Percentiles rank a stretch among this genome's conserved stretches.
phyloP scores from a whole-genome alignment of 2,329 filamentous ascomycete genomes.

The Fonsecaea erecta region DNA sequence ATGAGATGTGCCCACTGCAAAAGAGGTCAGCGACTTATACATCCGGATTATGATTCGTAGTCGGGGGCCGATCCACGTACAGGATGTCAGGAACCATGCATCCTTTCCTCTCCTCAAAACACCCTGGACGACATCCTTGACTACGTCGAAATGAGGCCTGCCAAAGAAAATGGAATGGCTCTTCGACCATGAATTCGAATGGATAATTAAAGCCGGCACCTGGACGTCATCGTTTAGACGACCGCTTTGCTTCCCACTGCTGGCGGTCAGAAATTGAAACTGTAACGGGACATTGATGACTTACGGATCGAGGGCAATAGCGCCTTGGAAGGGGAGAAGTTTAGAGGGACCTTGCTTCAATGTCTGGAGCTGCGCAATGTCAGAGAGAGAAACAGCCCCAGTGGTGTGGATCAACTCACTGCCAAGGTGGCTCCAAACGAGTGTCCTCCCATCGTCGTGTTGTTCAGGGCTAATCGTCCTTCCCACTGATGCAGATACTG shows the following conservation, averaged over 20 bases:
- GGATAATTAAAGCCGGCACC: slow-evolving; percentile 64
- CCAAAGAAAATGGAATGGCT: slow-evolving; percentile 64
- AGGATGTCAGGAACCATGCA: slow-evolving; percentile 60
- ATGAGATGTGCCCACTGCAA: slow-evolving; percentile 58
- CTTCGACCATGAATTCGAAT: slow-evolving; percentile 69
- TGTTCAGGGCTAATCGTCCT: slow-evolving; percentile 59
- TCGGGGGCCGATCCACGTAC: slow-evolving; percentile 10
- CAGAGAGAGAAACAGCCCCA: not conserved
- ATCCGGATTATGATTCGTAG: not conserved
- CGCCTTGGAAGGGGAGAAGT: slow-evolving; percentile 58
- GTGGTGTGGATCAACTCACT: slow-evolving; percentile 16
- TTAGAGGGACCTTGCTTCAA: slow-evolving; percentile 51
- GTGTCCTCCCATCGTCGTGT: slow-evolving; percentile 65
- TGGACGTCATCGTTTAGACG: slow-evolving; percentile 63
- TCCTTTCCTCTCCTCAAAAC: slow-evolving; percentile 51
- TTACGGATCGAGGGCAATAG: slow-evolving; percentile 65
- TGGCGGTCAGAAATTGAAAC: not conserved
- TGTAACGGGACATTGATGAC: not conserved
- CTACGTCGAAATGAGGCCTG: slow-evolving; percentile 67
- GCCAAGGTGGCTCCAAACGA: slow-evolving; percentile 70
- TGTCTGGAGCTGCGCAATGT: slow-evolving; percentile 26
- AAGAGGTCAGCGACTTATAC: not conserved
- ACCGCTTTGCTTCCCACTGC: slow-evolving; percentile 63
- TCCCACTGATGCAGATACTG: slow-evolving; percentile 56
- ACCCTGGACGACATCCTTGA: slow-evolving; percentile 59